Evolutionary conservation across 495 filamentous ascomycete species (phyloP).

Genomic region (Alectoria sarmentosa): DNA sequence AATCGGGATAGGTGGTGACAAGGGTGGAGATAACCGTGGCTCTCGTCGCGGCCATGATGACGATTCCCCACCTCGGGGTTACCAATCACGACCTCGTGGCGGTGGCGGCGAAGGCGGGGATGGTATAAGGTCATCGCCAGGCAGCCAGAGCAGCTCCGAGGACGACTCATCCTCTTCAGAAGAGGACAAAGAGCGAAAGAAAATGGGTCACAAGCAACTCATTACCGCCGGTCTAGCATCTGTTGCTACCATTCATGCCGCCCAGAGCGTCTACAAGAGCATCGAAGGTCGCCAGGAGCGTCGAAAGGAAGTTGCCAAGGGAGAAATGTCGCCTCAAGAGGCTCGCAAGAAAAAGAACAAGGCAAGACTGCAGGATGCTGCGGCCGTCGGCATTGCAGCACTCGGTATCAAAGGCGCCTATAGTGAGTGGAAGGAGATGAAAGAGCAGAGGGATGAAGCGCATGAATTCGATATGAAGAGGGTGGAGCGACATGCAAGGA

Average conservation of each 20-base stretch:
- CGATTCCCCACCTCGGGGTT: constrained; percentile 30
- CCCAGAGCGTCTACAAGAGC: constrained; percentile 68
- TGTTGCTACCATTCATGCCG: constrained; percentile 85
- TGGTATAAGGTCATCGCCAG: constrained; percentile 36
- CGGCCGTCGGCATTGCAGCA: constrained; percentile 75
- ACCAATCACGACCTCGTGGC: constrained; percentile 33
- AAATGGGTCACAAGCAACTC: constrained; percentile 78
- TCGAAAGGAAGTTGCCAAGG: constrained; percentile 62
- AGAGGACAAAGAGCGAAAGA: constrained; percentile 65
- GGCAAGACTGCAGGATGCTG: constrained; percentile 65
- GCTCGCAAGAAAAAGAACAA: constrained; percentile 69
- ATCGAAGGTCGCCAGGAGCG: constrained; percentile 68
- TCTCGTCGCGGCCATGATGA: constrained; percentile 40
- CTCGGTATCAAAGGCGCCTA: constrained; percentile 80
- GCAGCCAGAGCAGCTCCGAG: constrained; percentile 32
- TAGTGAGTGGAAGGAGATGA: constrained; percentile 63
- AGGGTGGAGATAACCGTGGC: constrained; percentile 30
- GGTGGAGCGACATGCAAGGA: constrained; percentile 34
- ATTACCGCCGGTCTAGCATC: constrained; percentile 76
- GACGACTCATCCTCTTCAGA: constrained; percentile 47
- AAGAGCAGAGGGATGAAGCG: constrained; percentile 50
- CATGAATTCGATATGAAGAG: constrained; percentile 46
- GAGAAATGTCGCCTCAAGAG: constrained; percentile 65
- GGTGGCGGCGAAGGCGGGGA: constrained; percentile 31
- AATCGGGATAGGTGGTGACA: constrained; percentile 44